Percentiles rank a stretch among this genome's conserved stretches.
These are phyloP conservation scores for Pisolithus sp. DNA, from an alignment of 768 basidiomycete species.

Conservation along the genomic window DNA sequence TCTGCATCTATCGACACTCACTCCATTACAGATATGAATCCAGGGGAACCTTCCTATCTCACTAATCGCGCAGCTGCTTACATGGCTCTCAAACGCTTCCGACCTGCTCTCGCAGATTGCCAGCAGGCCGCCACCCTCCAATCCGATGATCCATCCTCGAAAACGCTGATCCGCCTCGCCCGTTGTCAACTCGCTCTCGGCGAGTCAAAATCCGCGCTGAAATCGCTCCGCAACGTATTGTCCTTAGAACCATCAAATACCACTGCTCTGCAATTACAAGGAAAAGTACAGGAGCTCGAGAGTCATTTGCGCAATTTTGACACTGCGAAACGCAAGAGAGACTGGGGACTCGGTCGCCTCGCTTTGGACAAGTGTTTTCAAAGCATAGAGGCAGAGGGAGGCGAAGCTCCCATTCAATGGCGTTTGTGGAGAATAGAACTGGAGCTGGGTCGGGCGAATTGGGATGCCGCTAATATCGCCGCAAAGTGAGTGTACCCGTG, in stretches of 20 bases:
- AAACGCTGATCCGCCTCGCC: slow-evolving; percentile 77
- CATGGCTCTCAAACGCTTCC: slow-evolving; percentile 76
- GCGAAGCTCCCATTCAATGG: slow-evolving; percentile 75
- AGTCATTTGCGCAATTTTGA: slow-evolving; percentile 61
- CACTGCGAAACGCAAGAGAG: slow-evolving; percentile 46
- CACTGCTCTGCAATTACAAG: slow-evolving; percentile 53
- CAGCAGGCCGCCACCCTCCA: slow-evolving; percentile 68
- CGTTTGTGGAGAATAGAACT: slow-evolving; percentile 73
- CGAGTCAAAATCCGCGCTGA: slow-evolving; percentile 56
- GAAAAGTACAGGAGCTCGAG: slow-evolving; percentile 56
- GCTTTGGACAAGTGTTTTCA: slow-evolving; percentile 74
- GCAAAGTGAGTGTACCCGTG: slow-evolving; percentile 54
- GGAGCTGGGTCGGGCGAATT: slow-evolving; percentile 62
- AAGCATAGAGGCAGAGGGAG: slow-evolving; percentile 67
- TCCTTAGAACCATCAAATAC: slow-evolving; percentile 57
- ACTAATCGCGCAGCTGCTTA: slow-evolving; percentile 85
- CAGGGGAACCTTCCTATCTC: slow-evolving; percentile 66
- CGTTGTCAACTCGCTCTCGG: slow-evolving; percentile 82
- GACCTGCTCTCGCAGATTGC: slow-evolving; percentile 70
- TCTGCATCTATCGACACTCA: slow-evolving; percentile 17
- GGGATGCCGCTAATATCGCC: slow-evolving; percentile 66
- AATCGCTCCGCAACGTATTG: slow-evolving; percentile 57
- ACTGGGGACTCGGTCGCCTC: slow-evolving; percentile 76
- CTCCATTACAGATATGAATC: slow-evolving; percentile 43
- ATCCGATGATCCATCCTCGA: slow-evolving; percentile 52